A percentile compares a stretch with the other conserved stretches of the same genome.
phyloP scores from a whole-genome alignment of 148 eudicot species.

The Amaranthus cruentus region DNA sequence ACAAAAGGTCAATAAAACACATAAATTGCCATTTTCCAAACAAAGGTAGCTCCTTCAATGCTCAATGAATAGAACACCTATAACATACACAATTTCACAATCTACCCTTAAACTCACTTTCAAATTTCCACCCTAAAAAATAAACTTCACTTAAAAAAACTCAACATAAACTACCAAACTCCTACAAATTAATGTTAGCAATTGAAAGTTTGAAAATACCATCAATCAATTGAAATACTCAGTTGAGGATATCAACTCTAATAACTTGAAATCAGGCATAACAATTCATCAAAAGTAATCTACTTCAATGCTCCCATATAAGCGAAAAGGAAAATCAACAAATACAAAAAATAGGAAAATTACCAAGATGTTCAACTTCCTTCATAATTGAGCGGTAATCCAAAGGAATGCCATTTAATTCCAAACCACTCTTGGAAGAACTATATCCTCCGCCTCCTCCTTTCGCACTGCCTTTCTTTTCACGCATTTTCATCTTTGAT shows the following conservation, averaged over 20 bases:
- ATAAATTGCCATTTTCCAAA: neutral
- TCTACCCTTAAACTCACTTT: neutral
- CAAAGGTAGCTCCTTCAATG: neutral
- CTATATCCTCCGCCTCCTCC: conserved; percentile 8
- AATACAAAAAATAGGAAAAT: neutral
- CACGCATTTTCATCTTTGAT: conserved; percentile 22
- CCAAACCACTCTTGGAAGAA: conserved; percentile 27
- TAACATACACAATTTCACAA: neutral
- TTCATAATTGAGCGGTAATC: conserved; percentile 61
- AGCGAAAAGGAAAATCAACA: neutral
- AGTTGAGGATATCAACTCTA: neutral
- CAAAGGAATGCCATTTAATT: conserved; percentile 41
- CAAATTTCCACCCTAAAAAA: neutral
- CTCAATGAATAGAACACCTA: neutral
- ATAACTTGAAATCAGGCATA: neutral
- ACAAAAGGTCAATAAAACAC: neutral
- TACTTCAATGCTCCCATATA: neutral
- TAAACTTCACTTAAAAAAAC: neutral
- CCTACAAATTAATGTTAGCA: no score
- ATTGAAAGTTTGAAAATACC: no score
- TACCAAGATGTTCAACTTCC: conserved; percentile 67
- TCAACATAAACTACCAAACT: neutral
- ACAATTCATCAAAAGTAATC: neutral
- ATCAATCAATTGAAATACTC: no score
- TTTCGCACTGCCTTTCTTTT: conserved; percentile 30